Evolutionary conservation across 495 filamentous ascomycete species (phyloP), one percentile per base, ranked within the genome.

Genomic region (Neurospora discreta): DNA sequence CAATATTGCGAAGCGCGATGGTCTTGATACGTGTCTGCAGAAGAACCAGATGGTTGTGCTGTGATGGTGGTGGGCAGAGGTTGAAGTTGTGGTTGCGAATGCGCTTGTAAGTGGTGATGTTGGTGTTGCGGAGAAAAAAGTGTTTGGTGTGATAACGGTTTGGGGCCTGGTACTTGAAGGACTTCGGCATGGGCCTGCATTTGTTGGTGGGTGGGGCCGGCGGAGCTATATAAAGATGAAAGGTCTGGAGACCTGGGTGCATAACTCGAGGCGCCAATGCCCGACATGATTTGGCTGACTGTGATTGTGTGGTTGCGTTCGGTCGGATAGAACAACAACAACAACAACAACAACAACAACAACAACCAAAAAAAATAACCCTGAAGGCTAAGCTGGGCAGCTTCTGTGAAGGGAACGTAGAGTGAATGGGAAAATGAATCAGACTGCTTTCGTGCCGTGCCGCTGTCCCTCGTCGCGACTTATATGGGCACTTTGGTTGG

Each of bases 241-340:
- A 88, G 81, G 77, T 87, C 86, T 73, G 86, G 86, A 70, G 85
- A 87, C 79, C 83, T 85, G 73, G 86, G 86, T 74, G 85, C 85
- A 80, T 87, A 88, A 26, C 52, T 65, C 26, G 52, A 65, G 69
- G 80, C 77, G 73, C 76, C 81, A 73, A 81, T 82, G 71, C 75
- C 80, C 52, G 82, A 82, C 83, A 85, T 86, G 76, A 72, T 77
- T 71, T 71, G 68, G 30, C 16, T 65, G 52, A 65, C 26, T 44
- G 18, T 44, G 42, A 58, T 58, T 58, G 46, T 58, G 46, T 52
- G 44, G 44, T 52, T 60, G 52, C 52, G 52, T 36, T 36, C 33
- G 33, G 4, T 36, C 33, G 33, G 6, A 36, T 36, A 36, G 6
- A 36, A 3, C 33, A 36, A 3, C 0, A 5, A 36, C 4, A 36